Evolutionary conservation across 148 eudicot genomes (phyloP).

Genomic region (Amaranthus cruentus): DNA sequence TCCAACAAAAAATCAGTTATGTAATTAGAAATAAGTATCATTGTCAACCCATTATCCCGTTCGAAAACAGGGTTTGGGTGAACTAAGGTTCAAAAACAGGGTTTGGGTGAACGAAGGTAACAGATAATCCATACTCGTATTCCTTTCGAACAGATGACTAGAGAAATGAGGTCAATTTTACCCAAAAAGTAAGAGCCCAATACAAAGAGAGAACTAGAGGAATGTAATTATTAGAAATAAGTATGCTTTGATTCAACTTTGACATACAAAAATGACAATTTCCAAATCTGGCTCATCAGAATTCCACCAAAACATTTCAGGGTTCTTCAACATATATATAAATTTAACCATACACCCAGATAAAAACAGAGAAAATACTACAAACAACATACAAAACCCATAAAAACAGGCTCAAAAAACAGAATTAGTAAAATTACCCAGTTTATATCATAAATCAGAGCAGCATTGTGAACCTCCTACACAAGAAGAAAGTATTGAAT

Average conservation of each 20-base stretch:
- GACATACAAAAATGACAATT: conserved; percentile 5
- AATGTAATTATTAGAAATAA: too few species aligned
- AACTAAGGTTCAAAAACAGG: too few species aligned
- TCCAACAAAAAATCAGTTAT: neutral
- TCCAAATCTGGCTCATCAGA: conserved; percentile 11
- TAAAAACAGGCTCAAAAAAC: neutral
- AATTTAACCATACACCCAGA: neutral
- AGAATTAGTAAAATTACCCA: neutral
- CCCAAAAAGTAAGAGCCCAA: too few species aligned
- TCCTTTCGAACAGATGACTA: too few species aligned
- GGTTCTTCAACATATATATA: neutral
- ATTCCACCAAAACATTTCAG: conserved; percentile 4
- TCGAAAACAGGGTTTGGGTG: too few species aligned
- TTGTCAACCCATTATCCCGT: too few species aligned
- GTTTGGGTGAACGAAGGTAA: too few species aligned
- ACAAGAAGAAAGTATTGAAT: neutral
- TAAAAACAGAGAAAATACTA: conserved; percentile 4
- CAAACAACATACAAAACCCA: neutral
- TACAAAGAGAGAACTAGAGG: too few species aligned
- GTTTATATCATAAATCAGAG: neutral
- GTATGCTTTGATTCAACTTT: too few species aligned
- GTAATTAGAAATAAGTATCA: too few species aligned
- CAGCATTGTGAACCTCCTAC: neutral
- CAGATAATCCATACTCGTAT: too few species aligned
- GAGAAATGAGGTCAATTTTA: too few species aligned